Evolutionary conservation across 2,329 filamentous ascomycete genomes (phyloP), one percentile per base, ranked within the genome.

Genomic region (Colletotrichum gigasporum): DNA sequence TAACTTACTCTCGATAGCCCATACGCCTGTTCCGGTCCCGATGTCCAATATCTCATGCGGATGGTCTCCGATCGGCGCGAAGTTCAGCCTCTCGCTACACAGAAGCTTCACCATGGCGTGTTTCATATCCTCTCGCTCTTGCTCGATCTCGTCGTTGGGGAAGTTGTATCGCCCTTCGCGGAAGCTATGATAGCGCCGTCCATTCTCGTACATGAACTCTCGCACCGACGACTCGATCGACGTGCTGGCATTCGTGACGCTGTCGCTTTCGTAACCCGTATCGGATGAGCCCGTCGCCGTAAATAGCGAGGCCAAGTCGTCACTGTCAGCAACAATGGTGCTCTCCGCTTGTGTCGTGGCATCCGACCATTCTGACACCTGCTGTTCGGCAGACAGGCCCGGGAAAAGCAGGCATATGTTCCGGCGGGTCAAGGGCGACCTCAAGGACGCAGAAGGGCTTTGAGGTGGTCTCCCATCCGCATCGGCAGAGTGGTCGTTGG

Each of bases 61-160:
- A 39, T 79, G 73, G 3, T 78, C 72, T 5, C 77, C 78, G 50
- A 87, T 79, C 2, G 85, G 84, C 3, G 85, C 83, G 69, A 84
- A 85, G 69, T 83, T 79, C n/a, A 87, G 74, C 61, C 78, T 78
- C 34, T 80, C 75, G 56, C 79, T 80, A 63, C 81, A 83, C 14
- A 85, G 74, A 60, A 83, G 69, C 71, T 80, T 82, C 41, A 84
- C 74, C 78, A 85, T 83, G 66, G 79, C 76, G 70, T 87, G 85
- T 69, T 85, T 85, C 79, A 88, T 81, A 53, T 87, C 84, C 68
- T 87, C 82, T 35, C 85, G 76, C 67, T 87, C 85, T 70, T 87
- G 85, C 73, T 89, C 86, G 5, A 81, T 75, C 50, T 87, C 86
- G 64, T 89, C 87, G 58, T 88, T 89, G 24, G 87, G 86, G 51